Evolutionary conservation across 2,329 filamentous ascomycete species (phyloP).

Genomic region (Aspergillus sp.): DNA sequence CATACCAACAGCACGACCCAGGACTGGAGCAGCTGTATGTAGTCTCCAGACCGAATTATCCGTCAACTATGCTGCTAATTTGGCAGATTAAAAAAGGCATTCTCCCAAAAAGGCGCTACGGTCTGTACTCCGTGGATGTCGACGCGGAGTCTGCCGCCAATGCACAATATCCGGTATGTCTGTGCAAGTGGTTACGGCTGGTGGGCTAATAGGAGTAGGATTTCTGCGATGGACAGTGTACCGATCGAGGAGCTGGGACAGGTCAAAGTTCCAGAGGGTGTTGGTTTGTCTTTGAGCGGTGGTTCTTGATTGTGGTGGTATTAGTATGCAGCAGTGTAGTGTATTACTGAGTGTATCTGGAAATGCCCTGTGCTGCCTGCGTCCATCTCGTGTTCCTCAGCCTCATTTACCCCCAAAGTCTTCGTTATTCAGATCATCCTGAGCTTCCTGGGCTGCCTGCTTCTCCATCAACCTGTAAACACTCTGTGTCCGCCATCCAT

Average conservation of each 20-base stretch:
- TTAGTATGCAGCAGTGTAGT: too few relatives aligned
- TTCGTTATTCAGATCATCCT: too few relatives aligned
- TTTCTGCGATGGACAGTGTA: conserved; percentile 6
- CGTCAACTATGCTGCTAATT: too few relatives aligned
- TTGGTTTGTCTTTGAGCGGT: conserved; percentile 2
- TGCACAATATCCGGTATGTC: conserved; percentile 10
- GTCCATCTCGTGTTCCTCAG: too few relatives aligned
- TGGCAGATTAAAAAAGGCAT: conserved; percentile 4
- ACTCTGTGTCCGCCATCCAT: too few relatives aligned
- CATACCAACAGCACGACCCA: conserved; percentile 7
- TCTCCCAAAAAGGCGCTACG: conserved; percentile 7
- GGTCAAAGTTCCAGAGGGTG: conserved; percentile 6
- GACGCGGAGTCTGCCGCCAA: conserved; percentile 8
- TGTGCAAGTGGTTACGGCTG: neutral
- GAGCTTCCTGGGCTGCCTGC: too few relatives aligned
- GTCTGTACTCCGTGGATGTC: conserved; percentile 9
- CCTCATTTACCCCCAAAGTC: too few relatives aligned
- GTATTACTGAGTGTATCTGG: too few relatives aligned
- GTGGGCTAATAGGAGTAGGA: conserved; percentile 3
- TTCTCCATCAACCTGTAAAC: too few relatives aligned
- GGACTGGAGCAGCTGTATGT: conserved; percentile 9
- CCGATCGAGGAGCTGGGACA: conserved; percentile 6
- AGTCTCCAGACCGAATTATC: neutral
- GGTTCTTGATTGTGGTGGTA: too few relatives aligned
- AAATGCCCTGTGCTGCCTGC: too few relatives aligned